A percentile compares a stretch with the other conserved stretches of the same genome.
Evolutionary conservation across 352 stramenopile genomes (phyloP).

Genomic region (Phytophthora parvispora): DNA sequence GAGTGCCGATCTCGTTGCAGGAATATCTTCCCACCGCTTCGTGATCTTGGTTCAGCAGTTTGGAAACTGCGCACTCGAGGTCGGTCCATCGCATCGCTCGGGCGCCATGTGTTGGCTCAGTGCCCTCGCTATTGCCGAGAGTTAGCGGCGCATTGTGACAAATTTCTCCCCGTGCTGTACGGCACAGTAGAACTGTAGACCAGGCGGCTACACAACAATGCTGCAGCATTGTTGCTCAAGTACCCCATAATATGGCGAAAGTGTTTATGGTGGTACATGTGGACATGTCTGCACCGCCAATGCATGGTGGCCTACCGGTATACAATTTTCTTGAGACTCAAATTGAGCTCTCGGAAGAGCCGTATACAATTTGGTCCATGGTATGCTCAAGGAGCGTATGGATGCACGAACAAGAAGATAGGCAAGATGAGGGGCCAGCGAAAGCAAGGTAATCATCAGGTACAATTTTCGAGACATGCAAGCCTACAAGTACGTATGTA

Average conservation of each 20-base stretch:
- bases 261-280: too few species aligned
- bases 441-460: not conserved
- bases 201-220: too few species aligned
- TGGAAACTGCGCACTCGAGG: not conserved
- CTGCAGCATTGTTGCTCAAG: too few species aligned
- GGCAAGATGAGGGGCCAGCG: slow-evolving; percentile 24
- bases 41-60: not conserved
- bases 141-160: not conserved
- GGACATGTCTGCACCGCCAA: too few species aligned
- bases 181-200: not conserved
- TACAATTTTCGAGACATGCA: slow-evolving; percentile 6
- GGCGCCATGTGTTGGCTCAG: too few species aligned
- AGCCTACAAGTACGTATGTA: not conserved
- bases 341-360: slow-evolving; percentile 4
- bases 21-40: not conserved
- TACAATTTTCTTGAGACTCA: not conserved
- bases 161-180: not conserved
- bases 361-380: too few species aligned
- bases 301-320: too few species aligned
- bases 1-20: not conserved
- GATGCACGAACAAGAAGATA: slow-evolving; percentile 25
- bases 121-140: not conserved
- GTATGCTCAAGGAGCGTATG: slow-evolving; percentile 15
- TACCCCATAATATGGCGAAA: too few species aligned
- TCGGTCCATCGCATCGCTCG: too few species aligned